These are phyloP conservation scores for Claviceps fusiformis DNA, from an alignment of 2,329 filamentous ascomycete species.

Conservation along the genomic window DNA sequence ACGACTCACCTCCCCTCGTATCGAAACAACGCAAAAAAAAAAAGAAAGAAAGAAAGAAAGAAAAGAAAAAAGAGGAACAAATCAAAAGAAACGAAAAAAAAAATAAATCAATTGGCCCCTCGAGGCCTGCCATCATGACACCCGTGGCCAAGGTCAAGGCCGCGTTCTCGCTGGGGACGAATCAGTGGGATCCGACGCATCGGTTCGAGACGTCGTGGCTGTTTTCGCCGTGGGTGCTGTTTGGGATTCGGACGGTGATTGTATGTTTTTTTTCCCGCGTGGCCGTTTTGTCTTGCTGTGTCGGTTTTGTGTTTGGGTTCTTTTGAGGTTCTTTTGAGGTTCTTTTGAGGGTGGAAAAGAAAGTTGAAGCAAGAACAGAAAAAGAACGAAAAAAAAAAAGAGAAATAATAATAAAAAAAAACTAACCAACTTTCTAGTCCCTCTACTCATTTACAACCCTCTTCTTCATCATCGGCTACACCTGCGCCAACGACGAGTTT, in stretches of 20 bases:
- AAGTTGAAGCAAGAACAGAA: background rate
- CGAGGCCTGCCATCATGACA: background rate
- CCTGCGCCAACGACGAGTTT: slow-evolving; percentile 34
- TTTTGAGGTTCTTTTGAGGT: background rate
- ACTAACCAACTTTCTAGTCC: slow-evolving; percentile 21
- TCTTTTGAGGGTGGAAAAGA: background rate
- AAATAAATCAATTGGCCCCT: too few relatives aligned
- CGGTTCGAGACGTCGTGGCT: slow-evolving; percentile 74
- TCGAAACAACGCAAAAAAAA: too few relatives aligned
- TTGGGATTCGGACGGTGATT: slow-evolving; percentile 40
- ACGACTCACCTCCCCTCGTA: too few relatives aligned
- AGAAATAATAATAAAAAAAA: background rate
- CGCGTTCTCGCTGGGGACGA: slow-evolving; percentile 26
- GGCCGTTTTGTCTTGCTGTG: background rate
- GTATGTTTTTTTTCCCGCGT: slow-evolving; percentile 22
- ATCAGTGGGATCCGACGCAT: slow-evolving; percentile 41
- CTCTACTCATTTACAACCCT: slow-evolving; percentile 59
- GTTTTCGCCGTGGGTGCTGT: slow-evolving; percentile 51
- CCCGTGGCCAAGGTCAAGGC: background rate
- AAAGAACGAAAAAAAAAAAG: background rate
- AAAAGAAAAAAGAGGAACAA: too few relatives aligned
- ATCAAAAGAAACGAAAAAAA: too few relatives aligned
- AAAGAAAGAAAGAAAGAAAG: too few relatives aligned
- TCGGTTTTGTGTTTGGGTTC: background rate
- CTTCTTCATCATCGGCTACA: slow-evolving; percentile 55